phyloP scores from a whole-genome alignment of 108 stramenopile genomes.

The Nitzschia putrida region DNA sequence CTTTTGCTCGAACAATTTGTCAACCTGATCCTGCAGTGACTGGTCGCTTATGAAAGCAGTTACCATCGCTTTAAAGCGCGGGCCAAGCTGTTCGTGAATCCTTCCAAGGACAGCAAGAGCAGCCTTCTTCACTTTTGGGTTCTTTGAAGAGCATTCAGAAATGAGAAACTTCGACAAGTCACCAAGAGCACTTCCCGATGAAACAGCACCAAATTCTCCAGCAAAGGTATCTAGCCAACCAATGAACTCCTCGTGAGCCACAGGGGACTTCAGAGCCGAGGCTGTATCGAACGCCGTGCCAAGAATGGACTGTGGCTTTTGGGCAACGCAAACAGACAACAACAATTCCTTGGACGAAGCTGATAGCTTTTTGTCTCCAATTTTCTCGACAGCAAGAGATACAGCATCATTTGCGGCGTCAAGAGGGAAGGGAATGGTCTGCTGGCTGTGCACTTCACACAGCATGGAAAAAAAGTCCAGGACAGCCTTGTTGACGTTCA shows the following conservation, averaged over 20 bases:
- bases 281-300: conserved; percentile 29
- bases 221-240: conserved; percentile 57
- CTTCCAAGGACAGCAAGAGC: conserved; percentile 58
- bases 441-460: conserved; percentile 44
- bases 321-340: conserved; percentile 54
- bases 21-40: conserved; percentile 40
- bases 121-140: conserved; percentile 76
- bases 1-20: conserved; percentile 47
- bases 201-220: conserved; percentile 67
- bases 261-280: conserved; percentile 65
- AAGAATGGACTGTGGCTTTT: conserved; percentile 51
- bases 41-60: conserved; percentile 40
- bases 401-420: conserved; percentile 52
- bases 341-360: conserved; percentile 50
- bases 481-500: conserved; percentile 71
- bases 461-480: conserved; percentile 61
- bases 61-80: conserved; percentile 57
- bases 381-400: conserved; percentile 62
- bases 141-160: conserved; percentile 46
- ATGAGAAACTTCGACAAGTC: conserved; percentile 56
- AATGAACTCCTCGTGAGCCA: conserved; percentile 71
- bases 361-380: conserved; percentile 78
- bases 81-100: conserved; percentile 75
- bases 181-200: conserved; percentile 48
- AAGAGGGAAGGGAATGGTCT: conserved; percentile 29